Evolutionary conservation across 2,329 filamentous ascomycete genomes (phyloP).

Genomic region (Zymoseptoria pseudotritici): DNA sequence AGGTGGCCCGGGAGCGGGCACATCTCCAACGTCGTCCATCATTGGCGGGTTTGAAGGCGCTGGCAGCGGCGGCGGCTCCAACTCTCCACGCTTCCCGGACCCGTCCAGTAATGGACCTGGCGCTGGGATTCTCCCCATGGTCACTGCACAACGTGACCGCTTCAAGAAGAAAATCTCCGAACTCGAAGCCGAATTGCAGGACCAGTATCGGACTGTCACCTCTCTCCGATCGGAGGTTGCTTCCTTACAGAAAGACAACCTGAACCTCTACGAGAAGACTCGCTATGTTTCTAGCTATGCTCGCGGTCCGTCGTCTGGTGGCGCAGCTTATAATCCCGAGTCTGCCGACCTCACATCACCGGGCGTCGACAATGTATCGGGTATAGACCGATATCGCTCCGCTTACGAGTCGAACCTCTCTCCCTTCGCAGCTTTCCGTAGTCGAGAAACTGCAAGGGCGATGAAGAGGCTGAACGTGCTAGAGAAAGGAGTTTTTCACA

Average conservation of each 20-base stretch:
- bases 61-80: conserved; percentile 26
- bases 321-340: conserved; percentile 66
- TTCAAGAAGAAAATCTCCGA: conserved; percentile 95
- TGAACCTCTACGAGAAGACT: conserved; percentile 95
- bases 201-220: conserved; percentile 72
- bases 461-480: conserved; percentile 90
- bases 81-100: conserved; percentile 44
- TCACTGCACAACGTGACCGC: conserved; percentile 92
- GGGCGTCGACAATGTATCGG: conserved; percentile 51
- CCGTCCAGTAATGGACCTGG: conserved; percentile 58
- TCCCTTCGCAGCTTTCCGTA: conserved; percentile 89
- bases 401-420: conserved; percentile 94
- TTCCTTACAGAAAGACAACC: conserved; percentile 89
- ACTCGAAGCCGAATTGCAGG: conserved; percentile 82
- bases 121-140: conserved; percentile 84
- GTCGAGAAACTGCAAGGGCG: conserved; percentile 83
- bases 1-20: conserved; percentile 61
- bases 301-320: conserved; percentile 58
- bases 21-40: conserved; percentile 93
- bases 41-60: conserved; percentile 84
- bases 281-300: conserved; percentile 93
- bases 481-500: conserved; percentile 80
- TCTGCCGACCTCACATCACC: conserved; percentile 59
- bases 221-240: conserved; percentile 84
- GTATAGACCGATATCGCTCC: conserved; percentile 70